phyloP scores from a whole-genome alignment of 345 rosid species.

The Gossypium thurberi region DNA sequence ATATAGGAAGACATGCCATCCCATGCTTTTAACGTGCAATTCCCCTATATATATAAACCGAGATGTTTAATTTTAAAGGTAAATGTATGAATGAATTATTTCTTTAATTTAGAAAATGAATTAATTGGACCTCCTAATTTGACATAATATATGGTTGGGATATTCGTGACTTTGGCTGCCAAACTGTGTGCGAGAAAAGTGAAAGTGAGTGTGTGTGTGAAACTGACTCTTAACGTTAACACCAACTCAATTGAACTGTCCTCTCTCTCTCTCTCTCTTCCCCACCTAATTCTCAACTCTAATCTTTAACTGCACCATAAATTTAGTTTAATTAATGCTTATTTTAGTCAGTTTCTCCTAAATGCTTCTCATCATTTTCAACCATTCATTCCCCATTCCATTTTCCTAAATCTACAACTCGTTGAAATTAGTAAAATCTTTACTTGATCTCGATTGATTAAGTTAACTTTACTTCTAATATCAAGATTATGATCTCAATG shows the following conservation, averaged over 20 bases:
- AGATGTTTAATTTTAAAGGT: no score
- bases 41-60: neutral
- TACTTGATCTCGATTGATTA: rapidly evolving
- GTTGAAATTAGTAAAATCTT: neutral
- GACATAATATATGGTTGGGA: no score
- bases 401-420: neutral
- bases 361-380: neutral
- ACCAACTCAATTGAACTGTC: slow-evolving; percentile 19
- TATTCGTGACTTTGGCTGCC: slow-evolving; percentile 3
- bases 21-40: slow-evolving; percentile 31
- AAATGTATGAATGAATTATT: no score
- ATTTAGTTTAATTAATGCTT: neutral
- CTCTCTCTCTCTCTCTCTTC: neutral
- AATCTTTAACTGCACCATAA: neutral
- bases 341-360: neutral
- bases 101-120: no score
- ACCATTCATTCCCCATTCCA: neutral
- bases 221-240: slow-evolving; percentile 18
- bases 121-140: no score
- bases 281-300: slow-evolving; percentile 2
- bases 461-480: no score
- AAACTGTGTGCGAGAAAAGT: neutral
- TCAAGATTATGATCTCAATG: no score
- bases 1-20: slow-evolving; percentile 19
- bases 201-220: neutral